Evolutionary conservation across 106 monocot genomes (phyloP).

Genomic region (Dendrobium officinale): DNA sequence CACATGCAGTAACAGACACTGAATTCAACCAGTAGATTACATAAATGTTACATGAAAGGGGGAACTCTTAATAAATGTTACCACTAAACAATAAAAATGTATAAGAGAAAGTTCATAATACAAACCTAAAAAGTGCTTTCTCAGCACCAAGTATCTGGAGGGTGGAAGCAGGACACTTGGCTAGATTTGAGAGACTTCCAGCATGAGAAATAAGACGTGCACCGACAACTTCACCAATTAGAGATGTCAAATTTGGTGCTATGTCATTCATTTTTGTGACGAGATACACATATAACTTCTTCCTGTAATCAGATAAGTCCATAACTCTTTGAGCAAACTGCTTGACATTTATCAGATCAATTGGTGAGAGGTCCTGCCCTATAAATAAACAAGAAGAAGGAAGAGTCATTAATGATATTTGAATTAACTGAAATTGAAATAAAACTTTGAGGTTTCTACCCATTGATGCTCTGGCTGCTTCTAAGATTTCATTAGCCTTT

Average conservation of each 20-base stretch:
- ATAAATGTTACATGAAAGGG: neutral
- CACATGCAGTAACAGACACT: neutral
- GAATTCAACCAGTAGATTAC: neutral
- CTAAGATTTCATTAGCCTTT: constrained; percentile 85
- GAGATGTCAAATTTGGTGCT: constrained; percentile 82
- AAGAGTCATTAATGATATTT: neutral
- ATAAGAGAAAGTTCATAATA: neutral
- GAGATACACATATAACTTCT: constrained; percentile 77
- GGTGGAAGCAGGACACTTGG: constrained; percentile 82
- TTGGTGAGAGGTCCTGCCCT: constrained; percentile 81
- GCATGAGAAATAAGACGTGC: constrained; percentile 93
- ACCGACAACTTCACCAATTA: constrained; percentile 89
- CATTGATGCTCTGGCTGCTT: constrained; percentile 98
- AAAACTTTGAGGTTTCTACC: constrained; percentile 29
- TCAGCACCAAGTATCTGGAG: constrained; percentile 95
- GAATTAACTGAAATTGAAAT: neutral
- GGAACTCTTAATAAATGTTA: neutral
- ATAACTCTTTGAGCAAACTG: constrained; percentile 77
- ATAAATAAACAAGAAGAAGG: constrained; percentile 11
- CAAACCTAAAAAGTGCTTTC: constrained; percentile 93
- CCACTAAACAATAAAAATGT: neutral
- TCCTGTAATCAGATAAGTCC: constrained; percentile 75
- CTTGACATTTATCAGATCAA: constrained; percentile 85
- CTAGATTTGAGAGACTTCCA: constrained; percentile 83
- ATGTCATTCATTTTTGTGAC: constrained; percentile 82